Percentiles rank a stretch among this genome's conserved stretches.
phyloP scores from a whole-genome alignment of 345 rosid species.

The Raphanus raphanistrum region DNA sequence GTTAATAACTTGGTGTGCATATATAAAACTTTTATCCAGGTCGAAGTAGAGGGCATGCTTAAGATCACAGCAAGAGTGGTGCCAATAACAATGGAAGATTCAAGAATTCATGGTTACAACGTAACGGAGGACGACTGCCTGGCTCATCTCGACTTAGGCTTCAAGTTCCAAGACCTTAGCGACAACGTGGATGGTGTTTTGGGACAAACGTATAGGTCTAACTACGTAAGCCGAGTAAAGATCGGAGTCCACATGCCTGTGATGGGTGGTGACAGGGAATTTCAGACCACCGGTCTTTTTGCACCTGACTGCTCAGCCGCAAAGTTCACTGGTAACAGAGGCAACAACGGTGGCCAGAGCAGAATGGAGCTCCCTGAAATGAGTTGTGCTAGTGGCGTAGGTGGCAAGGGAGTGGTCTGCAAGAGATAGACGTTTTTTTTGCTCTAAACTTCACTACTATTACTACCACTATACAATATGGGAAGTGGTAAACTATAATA shows the following conservation, averaged over 20 bases:
- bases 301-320: slow-evolving; percentile 52
- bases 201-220: slow-evolving; percentile 59
- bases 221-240: slow-evolving; percentile 56
- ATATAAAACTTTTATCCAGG: background rate
- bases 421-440: slow-evolving; percentile 42
- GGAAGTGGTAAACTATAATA: background rate
- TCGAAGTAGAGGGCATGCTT: slow-evolving; percentile 48
- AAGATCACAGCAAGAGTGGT: slow-evolving; percentile 55
- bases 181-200: slow-evolving; percentile 56
- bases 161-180: slow-evolving; percentile 53
- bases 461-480: background rate
- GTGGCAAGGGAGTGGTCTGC: slow-evolving; percentile 57
- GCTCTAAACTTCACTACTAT: background rate
- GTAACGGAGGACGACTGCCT: slow-evolving; percentile 60
- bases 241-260: slow-evolving; percentile 66
- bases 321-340: slow-evolving; percentile 33
- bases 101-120: slow-evolving; percentile 57
- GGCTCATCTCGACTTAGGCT: slow-evolving; percentile 67
- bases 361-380: slow-evolving; percentile 40
- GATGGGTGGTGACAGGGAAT: slow-evolving; percentile 59
- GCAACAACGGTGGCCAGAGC: background rate
- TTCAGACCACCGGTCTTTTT: slow-evolving; percentile 52
- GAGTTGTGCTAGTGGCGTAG: slow-evolving; percentile 48
- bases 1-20: background rate
- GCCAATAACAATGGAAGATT: slow-evolving; percentile 57